These are phyloP conservation scores for Blastocystis hominis DNA, from an alignment of 352 stramenopile genomes.

Conservation along the genomic window DNA sequence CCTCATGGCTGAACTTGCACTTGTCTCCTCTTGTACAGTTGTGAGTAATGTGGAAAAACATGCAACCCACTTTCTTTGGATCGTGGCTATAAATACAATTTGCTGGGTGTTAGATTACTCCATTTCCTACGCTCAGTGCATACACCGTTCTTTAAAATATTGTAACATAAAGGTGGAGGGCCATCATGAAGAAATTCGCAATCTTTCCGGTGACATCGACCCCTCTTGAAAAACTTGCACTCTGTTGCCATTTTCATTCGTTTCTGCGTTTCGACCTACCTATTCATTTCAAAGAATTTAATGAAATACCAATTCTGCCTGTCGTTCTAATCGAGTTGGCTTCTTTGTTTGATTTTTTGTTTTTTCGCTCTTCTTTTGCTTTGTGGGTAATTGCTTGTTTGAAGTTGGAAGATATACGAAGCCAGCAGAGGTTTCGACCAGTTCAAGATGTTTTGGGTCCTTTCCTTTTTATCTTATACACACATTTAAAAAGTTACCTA, in stretches of 20 bases:
- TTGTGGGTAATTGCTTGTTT: not conserved
- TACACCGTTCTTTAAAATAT: slow-evolving; percentile 3
- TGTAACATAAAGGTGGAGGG: slow-evolving; percentile 40
- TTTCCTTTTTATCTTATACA: too few species aligned
- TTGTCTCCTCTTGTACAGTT: not conserved
- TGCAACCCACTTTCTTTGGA: slow-evolving; percentile 38
- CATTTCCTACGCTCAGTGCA: not conserved
- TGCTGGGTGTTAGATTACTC: not conserved
- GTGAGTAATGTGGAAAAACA: slow-evolving; percentile 50
- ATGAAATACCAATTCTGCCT: not conserved
- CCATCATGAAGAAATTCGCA: slow-evolving; percentile 39
- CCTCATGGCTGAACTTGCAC: slow-evolving; percentile 16
- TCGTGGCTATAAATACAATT: slow-evolving; percentile 35
- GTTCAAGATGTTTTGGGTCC: not conserved
- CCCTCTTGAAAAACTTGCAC: slow-evolving; percentile 1
- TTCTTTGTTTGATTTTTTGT: not conserved
- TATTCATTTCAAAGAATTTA: not conserved
- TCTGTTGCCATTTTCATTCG: not conserved
- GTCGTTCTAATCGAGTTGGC: not conserved
- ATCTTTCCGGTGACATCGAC: slow-evolving; percentile 9
- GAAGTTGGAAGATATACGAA: not conserved
- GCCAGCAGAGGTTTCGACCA: not conserved
- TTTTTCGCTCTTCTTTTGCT: not conserved
- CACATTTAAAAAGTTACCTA: too few species aligned
- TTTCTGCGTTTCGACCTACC: not conserved